Base-by-base conservation (phyloP, 1,139 yeast genomes). In the Diutina scorzettiae region DNA sequence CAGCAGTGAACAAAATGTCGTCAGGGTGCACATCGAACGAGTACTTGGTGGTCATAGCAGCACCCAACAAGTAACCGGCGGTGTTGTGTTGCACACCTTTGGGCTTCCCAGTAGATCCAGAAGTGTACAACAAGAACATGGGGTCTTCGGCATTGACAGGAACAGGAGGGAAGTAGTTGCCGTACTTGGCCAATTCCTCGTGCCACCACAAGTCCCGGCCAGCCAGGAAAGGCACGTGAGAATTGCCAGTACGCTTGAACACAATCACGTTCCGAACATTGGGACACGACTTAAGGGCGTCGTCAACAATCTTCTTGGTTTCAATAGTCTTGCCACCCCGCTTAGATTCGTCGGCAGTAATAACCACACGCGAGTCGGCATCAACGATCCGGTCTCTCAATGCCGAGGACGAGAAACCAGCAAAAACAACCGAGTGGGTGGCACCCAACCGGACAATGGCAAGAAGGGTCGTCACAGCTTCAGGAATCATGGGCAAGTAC, bases 401-500 rank as follows among this genome's bases (percentile, higher is more conserved):
- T 7, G 91, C 81, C 41, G 82, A 78, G 29, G 86, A 75, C 14
- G 83, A 75, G 58, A 82, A 83, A 2, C 94, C 94, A 5, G 94
- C 94, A 64, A 83, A 83, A 18, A 83, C 82, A 39, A 82, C 93
- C 9, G 89, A 80, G 59, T 83, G 94, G 43, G 82, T 66, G 2
- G 93, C 94, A 48, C 94, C 93, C 48, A 83, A 70, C 62, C 94
- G 72, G 19, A 71, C 70, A 57, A 82, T 80, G 21, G 93, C 91
- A 62, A 83, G 64, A 49, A 83, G 62, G 1, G 93, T 73, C 37
- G 81, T 71, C 47, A 83, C 53, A 2, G 91, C 89, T 61, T 82
- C 87, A 24, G 93, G 91, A 48, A 81, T 79, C 94, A 83, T 83
- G 50, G 93, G 94, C 59, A 83, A 68, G 59, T 83, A 83, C 41